Evolutionary conservation across 495 filamentous ascomycete species (phyloP).

Genomic region (Tetracladium setigerum): DNA sequence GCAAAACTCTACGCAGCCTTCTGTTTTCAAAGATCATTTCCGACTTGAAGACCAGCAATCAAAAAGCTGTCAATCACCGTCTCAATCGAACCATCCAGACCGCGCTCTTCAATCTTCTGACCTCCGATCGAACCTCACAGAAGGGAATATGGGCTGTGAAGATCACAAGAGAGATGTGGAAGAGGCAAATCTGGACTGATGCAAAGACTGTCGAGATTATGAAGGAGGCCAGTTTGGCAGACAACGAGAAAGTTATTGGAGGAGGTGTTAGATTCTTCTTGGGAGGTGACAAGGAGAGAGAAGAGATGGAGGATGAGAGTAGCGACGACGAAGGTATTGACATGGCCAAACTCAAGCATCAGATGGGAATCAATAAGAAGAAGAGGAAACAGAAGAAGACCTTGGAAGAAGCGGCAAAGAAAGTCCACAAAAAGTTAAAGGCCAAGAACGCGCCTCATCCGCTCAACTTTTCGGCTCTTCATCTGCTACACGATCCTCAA

Average conservation of each 20-base stretch:
- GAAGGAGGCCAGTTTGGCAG: constrained; percentile 76
- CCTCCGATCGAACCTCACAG: constrained; percentile 70
- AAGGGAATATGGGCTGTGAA: constrained; percentile 95
- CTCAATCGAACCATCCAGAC: constrained; percentile 91
- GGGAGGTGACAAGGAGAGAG: constrained; percentile 87
- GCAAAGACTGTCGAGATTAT: constrained; percentile 85
- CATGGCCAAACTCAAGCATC: constrained; percentile 74
- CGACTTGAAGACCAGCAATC: constrained; percentile 78
- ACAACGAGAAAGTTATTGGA: constrained; percentile 82
- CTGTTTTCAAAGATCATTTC: constrained; percentile 88
- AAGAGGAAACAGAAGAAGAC: constrained; percentile 74
- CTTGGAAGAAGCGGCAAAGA: constrained; percentile 69
- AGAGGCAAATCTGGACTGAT: constrained; percentile 81
- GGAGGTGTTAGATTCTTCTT: constrained; percentile 92
- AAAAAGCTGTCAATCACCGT: constrained; percentile 78
- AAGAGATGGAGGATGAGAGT: constrained; percentile 83
- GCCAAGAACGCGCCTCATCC: constrained; percentile 82
- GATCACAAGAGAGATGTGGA: constrained; percentile 81
- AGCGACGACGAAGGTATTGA: constrained; percentile 73
- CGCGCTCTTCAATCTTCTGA: constrained; percentile 83
- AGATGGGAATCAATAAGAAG: constrained; percentile 90
- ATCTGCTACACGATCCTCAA: constrained; percentile 91
- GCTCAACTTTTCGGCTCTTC: constrained; percentile 96
- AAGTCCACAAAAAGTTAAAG: constrained; percentile 71
- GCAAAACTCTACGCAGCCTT: constrained; percentile 75